These are phyloP conservation scores for Canna indica DNA, from an alignment of 176 grass and related monocot genomes.

Conservation along the genomic window DNA sequence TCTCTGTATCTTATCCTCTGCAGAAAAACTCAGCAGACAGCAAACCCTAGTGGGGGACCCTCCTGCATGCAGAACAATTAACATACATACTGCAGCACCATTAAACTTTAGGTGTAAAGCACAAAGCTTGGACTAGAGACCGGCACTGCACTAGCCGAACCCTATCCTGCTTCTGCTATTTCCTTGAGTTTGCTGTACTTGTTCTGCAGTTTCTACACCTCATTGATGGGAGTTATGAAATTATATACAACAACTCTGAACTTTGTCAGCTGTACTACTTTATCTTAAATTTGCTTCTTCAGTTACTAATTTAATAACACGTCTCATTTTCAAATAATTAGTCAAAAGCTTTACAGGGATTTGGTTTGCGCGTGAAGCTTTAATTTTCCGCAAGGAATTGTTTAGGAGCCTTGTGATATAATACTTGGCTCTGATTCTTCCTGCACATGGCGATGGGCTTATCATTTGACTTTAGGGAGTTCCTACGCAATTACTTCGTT, in stretches of 20 bases:
- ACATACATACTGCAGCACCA: too few relatives aligned
- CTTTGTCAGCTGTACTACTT: not conserved
- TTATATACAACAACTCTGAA: not conserved
- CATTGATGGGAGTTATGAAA: not conserved
- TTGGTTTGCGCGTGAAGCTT: not conserved
- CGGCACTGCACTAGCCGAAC: too few relatives aligned
- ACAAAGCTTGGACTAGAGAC: too few relatives aligned
- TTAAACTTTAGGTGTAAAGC: too few relatives aligned
- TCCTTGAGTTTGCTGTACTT: too few relatives aligned
- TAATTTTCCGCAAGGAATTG: not conserved
- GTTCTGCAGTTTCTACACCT: too few relatives aligned
- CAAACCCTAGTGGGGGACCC: not conserved
- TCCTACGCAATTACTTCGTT: not conserved
- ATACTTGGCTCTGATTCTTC: not conserved
- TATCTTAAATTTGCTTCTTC: not conserved
- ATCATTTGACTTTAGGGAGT: not conserved
- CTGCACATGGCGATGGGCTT: not conserved
- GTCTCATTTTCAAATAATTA: not conserved
- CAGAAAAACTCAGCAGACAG: not conserved
- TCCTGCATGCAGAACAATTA: too few relatives aligned
- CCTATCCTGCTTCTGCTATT: not conserved
- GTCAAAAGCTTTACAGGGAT: not conserved
- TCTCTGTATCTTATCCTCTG: constrained; percentile 4
- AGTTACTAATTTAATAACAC: not conserved
- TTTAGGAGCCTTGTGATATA: not conserved